phyloP scores from a whole-genome alignment of 805 yeast species.

The Komagataella kurtzmanii region DNA sequence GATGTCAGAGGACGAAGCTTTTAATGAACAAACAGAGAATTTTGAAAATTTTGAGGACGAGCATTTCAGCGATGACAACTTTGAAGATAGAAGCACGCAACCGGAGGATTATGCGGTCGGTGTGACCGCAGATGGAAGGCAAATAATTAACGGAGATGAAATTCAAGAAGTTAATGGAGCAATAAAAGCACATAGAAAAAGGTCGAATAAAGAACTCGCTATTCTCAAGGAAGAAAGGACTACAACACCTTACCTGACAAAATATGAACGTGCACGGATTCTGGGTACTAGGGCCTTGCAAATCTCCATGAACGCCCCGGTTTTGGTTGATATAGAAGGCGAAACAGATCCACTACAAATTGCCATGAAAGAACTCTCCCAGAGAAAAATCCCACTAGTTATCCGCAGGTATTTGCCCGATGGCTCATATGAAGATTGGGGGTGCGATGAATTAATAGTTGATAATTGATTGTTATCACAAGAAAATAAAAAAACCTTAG shows the following conservation, averaged over 20 bases:
- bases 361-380: conserved; percentile 93
- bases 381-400: conserved; percentile 88
- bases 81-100: conserved; percentile 24
- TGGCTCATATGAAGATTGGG: conserved; percentile 97
- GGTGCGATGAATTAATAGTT: conserved; percentile 91
- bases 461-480: conserved; percentile 25
- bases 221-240: conserved; percentile 80
- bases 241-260: conserved; percentile 98
- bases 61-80: conserved; percentile 27
- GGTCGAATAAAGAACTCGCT: conserved; percentile 68
- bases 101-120: conserved; percentile 19
- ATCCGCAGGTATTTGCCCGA: conserved; percentile 95
- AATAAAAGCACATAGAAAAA: conserved; percentile 28
- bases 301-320: conserved; percentile 97
- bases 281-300: conserved; percentile 96
- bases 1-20: conserved; percentile 47
- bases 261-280: conserved; percentile 95
- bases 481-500: no score
- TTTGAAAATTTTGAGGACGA: conserved; percentile 79
- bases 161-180: conserved; percentile 39
- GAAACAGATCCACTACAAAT: conserved; percentile 98
- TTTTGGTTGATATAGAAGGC: conserved; percentile 94
- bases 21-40: conserved; percentile 58
- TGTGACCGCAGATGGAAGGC: conserved; percentile 52
- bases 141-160: conserved; percentile 54